Conservation (phyloP, 2,329 filamentous ascomycete species). For the Colletotrichum incanum region DNA sequence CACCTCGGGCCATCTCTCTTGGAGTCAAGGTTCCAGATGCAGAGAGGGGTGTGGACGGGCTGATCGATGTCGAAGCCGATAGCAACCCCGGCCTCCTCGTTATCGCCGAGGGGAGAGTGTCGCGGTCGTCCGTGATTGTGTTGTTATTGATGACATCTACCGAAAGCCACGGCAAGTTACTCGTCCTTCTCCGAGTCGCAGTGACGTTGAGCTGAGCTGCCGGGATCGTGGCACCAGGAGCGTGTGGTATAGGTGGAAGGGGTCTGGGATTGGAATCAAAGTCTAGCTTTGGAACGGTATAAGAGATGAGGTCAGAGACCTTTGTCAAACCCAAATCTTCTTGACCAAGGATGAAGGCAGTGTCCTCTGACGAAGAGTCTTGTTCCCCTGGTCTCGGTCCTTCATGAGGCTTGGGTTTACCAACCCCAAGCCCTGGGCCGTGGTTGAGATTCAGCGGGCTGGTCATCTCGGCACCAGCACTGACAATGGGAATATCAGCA, state of each 20-base stretch:
- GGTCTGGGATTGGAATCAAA: neutral
- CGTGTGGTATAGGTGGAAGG: neutral
- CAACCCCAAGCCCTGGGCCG: neutral
- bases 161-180: neutral
- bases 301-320: neutral
- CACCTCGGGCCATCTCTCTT: neutral
- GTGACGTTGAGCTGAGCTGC: neutral
- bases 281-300: neutral
- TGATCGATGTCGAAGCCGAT: neutral
- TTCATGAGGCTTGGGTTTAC: neutral
- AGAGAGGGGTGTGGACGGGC: neutral
- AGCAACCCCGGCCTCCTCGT: neutral
- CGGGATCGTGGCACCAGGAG: neutral
- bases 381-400: no score
- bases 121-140: neutral
- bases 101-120: neutral
- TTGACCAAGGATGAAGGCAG: neutral
- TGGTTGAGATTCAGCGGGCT: slow-evolving; percentile 2
- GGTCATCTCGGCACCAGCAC: neutral
- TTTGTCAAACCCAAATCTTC: neutral
- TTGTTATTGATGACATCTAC: neutral
- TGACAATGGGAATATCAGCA: no score
- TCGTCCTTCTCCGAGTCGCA: neutral
- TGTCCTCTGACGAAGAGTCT: neutral
- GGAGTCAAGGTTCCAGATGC: neutral